A percentile compares a stretch with the other conserved stretches of the same genome.
phyloP scores from a whole-genome alignment of 176 grass and related monocot species.

The Luzula sylvatica region DNA sequence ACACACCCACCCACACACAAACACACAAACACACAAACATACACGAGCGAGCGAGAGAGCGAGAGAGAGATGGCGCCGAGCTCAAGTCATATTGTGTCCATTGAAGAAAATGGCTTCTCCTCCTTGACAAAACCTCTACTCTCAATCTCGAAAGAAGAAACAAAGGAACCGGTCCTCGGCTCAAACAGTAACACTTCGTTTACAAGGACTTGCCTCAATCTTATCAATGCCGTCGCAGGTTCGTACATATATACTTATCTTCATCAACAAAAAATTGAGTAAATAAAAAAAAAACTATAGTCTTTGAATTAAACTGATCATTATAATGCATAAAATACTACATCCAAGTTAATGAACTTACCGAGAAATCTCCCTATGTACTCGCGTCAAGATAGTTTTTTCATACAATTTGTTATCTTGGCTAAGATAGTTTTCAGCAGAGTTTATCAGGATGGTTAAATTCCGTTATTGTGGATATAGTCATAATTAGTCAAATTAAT shows the following conservation, averaged over 20 bases:
- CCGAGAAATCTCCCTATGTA: too few relatives aligned
- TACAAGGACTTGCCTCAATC: constrained; percentile 46
- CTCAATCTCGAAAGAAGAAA: constrained; percentile 26
- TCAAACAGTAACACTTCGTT: constrained; percentile 24
- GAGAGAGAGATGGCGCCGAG: background rate
- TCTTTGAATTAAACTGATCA: background rate
- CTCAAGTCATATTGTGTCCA: constrained; percentile 2
- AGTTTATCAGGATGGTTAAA: too few relatives aligned
- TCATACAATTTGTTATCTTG: too few relatives aligned
- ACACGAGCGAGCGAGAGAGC: background rate
- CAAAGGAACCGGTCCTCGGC: constrained; percentile 17
- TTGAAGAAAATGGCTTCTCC: background rate
- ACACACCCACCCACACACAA: too few relatives aligned
- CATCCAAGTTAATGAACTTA: too few relatives aligned
- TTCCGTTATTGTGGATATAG: too few relatives aligned
- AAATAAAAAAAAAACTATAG: background rate
- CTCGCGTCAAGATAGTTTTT: too few relatives aligned
- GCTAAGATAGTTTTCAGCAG: too few relatives aligned
- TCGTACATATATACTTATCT: background rate
- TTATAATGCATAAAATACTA: background rate
- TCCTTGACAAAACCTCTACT: constrained; percentile 18
- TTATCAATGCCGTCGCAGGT: constrained; percentile 51
- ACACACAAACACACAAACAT: too few relatives aligned
- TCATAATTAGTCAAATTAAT: too few relatives aligned
- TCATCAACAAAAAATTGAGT: background rate